phyloP scores from a whole-genome alignment of 75 land plant genomes.

The Picea sitchensis region DNA sequence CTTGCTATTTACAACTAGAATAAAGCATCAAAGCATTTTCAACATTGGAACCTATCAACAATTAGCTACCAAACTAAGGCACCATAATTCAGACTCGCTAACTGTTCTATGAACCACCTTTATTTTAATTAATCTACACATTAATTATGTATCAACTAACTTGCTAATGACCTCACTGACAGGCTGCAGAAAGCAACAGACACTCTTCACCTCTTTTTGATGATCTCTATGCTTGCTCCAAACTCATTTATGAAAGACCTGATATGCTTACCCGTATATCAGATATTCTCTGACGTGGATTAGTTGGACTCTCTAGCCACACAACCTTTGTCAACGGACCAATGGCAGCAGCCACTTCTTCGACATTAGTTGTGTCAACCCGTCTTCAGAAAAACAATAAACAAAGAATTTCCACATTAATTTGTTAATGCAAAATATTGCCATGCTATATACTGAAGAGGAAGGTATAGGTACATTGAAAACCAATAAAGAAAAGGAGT shows the following conservation, averaged over 20 bases:
- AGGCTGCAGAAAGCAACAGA: not conserved
- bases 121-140: not conserved
- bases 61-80: not conserved
- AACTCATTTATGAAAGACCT: not conserved
- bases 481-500: too few species aligned
- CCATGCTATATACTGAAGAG: not conserved
- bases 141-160: not conserved
- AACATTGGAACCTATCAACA: not conserved
- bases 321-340: conserved; percentile 81
- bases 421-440: not conserved
- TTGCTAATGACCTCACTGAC: not conserved
- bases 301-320: conserved; percentile 98
- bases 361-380: conserved; percentile 67
- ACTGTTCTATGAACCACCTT: not conserved
- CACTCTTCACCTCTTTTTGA: not conserved
- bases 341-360: conserved; percentile 72
- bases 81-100: not conserved
- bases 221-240: not conserved
- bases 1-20: not conserved
- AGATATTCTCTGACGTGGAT: conserved; percentile 85
- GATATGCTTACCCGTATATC: conserved; percentile 65
- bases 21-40: too few species aligned
- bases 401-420: not conserved
- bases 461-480: too few species aligned
- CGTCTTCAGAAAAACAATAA: conserved; percentile 41